Evolutionary conservation across 2,329 filamentous ascomycete genomes (phyloP), one percentile per base, ranked within the genome.

Genomic region (Lachnellula cervina): DNA sequence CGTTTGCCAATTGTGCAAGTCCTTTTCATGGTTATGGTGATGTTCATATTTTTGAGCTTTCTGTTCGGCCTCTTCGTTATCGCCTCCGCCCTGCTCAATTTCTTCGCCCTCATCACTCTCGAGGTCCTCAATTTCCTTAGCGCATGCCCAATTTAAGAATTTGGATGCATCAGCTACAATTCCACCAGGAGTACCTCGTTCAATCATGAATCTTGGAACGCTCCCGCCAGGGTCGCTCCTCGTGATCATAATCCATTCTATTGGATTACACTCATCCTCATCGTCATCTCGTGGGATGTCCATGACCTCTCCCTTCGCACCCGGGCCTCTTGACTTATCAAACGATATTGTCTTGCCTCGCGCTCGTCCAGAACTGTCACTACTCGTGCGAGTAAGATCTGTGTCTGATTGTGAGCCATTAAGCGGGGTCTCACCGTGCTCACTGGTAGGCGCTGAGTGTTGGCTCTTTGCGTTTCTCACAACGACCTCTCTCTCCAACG

Each of bases 231-330:
- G 86, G 66, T 89, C 86, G 69, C 82, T 86, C 51, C 86, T 73
- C 5, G 86, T 88, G 44, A 89, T 78, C 86, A 89, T 89, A 55
- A 88, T 84, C 86, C 86, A 89, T 68, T 89, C 86, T 1, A 89
- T 80, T 0, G 85, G 83, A 61, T 86, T 86, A 8, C 74, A 71
- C 60, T 85, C 81, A 2, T 75, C 72, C 35, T 80, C 76, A n/a
- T 73, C 71, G 1, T 68, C 66, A 46, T 74, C 71, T 59, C 51
- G 60, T 51, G 62, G 50, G 25, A 62, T 45, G 50, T 73, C 69
- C 32, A 67, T 63, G 13, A 65, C 59, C 51, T 74, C 71, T 14
- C 64, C 70, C 47, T 72, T 72, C 5, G 69, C 70, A 21, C 70
- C 68, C 48, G 59, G 59, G 2, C 71, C 73, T 56, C 71, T 62